Percentiles rank a stretch among this genome's conserved stretches.
These are phyloP conservation scores for Musa balbisiana DNA, from an alignment of 202 grass and related monocot genomes.

Conservation along the genomic window DNA sequence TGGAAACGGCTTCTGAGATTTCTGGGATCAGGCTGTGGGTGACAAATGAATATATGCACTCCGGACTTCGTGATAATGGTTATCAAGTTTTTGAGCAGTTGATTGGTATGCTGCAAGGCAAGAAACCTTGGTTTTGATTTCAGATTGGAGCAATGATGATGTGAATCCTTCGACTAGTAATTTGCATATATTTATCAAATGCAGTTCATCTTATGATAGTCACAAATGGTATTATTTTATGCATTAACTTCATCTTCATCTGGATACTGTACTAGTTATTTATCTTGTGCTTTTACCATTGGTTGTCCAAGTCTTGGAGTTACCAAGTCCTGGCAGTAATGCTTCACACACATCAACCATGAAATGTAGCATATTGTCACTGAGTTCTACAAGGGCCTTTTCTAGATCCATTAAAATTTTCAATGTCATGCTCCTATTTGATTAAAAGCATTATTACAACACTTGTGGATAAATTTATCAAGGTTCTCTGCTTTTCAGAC, in stretches of 20 bases:
- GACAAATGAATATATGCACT: conserved; percentile 97
- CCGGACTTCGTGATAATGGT: conserved; percentile 57
- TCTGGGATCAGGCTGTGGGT: conserved; percentile 74
- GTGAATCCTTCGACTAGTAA: background rate
- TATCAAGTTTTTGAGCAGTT: conserved; percentile 68
- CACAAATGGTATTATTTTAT: too few species aligned
- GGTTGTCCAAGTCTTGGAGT: too few species aligned
- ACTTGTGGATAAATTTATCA: too few species aligned
- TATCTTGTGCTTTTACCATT: background rate
- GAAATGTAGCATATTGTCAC: too few species aligned
- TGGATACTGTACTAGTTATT: background rate
- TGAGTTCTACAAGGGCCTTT: too few species aligned
- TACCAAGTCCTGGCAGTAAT: too few species aligned
- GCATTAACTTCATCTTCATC: background rate
- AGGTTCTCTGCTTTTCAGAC: too few species aligned
- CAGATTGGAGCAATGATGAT: background rate
- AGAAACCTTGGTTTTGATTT: conserved; percentile 64
- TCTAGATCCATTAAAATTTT: too few species aligned
- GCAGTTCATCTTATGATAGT: too few species aligned
- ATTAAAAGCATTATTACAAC: too few species aligned
- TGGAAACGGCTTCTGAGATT: conserved; percentile 77
- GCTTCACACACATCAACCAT: too few species aligned
- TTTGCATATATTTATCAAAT: background rate
- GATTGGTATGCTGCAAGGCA: conserved; percentile 64
- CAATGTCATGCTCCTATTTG: too few species aligned